Evolutionary conservation across 108 stramenopile genomes (phyloP).

Genomic region (Nitzschia putrida): DNA sequence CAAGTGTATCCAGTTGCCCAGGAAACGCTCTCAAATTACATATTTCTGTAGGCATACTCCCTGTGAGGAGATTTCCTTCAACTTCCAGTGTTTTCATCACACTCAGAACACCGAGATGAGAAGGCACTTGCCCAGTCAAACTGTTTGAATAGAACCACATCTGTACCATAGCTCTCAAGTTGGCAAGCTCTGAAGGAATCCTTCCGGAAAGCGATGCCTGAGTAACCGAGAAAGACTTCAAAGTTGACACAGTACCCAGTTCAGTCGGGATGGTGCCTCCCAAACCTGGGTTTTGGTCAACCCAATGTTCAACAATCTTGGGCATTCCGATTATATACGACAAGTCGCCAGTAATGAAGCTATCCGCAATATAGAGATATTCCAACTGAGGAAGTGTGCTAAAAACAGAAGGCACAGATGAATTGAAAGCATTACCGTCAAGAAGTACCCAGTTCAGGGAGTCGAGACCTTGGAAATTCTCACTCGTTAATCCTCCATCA

Average conservation of each 20-base stretch:
- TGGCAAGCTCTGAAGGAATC: constrained; percentile 31
- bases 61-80: constrained; percentile 33
- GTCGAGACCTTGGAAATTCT: constrained; percentile 34
- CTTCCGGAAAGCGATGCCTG: constrained; percentile 13
- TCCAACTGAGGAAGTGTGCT: constrained; percentile 24
- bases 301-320: constrained; percentile 29
- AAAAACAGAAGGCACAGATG: constrained; percentile 27
- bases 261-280: constrained; percentile 30
- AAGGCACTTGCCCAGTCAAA: constrained; percentile 31
- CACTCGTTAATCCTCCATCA: constrained; percentile 26
- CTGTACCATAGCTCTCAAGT: constrained; percentile 26
- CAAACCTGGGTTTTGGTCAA: constrained; percentile 38
- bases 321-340: constrained; percentile 40
- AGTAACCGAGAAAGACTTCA: constrained; percentile 32
- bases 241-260: constrained; percentile 18
- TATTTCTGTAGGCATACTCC: constrained; percentile 34
- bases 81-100: constrained; percentile 21
- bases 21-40: constrained; percentile 20
- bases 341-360: constrained; percentile 36
- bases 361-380: constrained; percentile 33
- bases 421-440: constrained; percentile 35
- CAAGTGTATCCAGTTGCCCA: constrained; percentile 17
- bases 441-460: constrained; percentile 19
- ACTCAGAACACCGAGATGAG: constrained; percentile 10
- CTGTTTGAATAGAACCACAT: constrained; percentile 37